Conservation (phyloP, 2,329 filamentous ascomycete genomes). For the Penicillium freii region DNA sequence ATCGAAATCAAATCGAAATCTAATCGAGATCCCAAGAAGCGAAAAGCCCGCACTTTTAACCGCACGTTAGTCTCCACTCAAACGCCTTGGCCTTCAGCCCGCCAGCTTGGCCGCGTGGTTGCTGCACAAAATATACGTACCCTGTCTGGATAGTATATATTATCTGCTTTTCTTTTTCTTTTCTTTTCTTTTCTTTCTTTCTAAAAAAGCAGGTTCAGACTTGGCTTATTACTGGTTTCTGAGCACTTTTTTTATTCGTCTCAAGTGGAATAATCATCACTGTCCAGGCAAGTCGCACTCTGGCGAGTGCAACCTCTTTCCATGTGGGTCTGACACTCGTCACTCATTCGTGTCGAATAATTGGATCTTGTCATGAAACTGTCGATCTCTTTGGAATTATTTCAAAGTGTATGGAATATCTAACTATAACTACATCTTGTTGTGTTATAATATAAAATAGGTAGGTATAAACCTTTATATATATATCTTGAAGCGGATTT, state of each 20-base stretch:
- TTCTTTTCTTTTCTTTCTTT: not conserved
- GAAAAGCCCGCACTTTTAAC: slow-evolving; percentile 1
- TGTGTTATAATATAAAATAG: not conserved
- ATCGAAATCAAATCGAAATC: not conserved
- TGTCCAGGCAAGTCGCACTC: not conserved
- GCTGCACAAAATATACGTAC: not conserved
- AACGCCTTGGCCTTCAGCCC: slow-evolving; percentile 4
- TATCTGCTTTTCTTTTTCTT: not conserved
- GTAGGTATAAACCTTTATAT: not conserved
- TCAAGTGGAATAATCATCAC: slow-evolving; percentile 1
- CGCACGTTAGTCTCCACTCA: not conserved
- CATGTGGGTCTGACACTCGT: slow-evolving; percentile 7
- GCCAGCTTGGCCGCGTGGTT: slow-evolving; percentile 2
- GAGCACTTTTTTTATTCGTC: not conserved
- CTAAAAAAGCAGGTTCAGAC: not conserved
- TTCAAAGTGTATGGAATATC: not conserved
- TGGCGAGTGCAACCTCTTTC: slow-evolving; percentile 7
- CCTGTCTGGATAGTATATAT: not conserved
- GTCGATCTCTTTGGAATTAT: not conserved
- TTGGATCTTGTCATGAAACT: not conserved
- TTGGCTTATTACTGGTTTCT: not conserved
- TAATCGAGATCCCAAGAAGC: not conserved
- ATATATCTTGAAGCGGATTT: not conserved
- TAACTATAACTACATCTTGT: no score
- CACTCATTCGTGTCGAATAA: not conserved